Conservation (phyloP, 2,329 filamentous ascomycete species). For the Atkinsonella hypoxylon region DNA sequence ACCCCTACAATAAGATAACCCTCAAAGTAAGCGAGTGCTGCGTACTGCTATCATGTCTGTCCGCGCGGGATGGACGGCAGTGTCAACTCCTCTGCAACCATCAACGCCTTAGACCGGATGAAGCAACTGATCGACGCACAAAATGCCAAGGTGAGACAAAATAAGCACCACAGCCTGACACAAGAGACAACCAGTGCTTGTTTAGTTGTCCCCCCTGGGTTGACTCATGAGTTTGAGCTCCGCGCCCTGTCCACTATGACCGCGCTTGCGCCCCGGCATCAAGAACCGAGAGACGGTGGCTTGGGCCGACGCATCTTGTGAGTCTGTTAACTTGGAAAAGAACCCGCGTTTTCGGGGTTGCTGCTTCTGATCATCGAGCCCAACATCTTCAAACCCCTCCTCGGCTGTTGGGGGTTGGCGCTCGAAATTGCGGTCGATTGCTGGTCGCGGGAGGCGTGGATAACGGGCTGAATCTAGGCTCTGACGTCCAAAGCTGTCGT, state of each 20-base stretch:
- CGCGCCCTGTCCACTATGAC: constrained; percentile 50
- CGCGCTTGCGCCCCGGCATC: constrained; percentile 60
- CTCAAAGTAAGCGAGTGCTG: background rate
- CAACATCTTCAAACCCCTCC: constrained; percentile 82
- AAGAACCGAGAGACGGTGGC: constrained; percentile 46
- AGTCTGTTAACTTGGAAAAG: constrained; percentile 64
- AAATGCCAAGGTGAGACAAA: background rate
- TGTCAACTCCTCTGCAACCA: background rate
- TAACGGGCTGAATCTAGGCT: constrained; percentile 68
- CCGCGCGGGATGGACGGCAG: background rate
- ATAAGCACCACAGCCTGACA: background rate
- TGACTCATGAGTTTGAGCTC: constrained; percentile 56
- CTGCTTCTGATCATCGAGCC: constrained; percentile 61
- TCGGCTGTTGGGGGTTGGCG: constrained; percentile 56
- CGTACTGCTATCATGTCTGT: background rate
- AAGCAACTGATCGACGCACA: background rate
- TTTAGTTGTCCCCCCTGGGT: constrained; percentile 17
- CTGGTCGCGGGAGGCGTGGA: constrained; percentile 49
- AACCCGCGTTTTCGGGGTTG: constrained; percentile 50
- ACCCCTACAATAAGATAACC: background rate
- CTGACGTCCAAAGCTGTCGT: constrained; percentile 54
- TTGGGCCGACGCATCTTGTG: constrained; percentile 24
- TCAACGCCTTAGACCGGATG: background rate
- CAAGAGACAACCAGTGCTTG: background rate
- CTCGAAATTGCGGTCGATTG: constrained; percentile 45